Percentiles rank a stretch among this genome's conserved stretches.
Conservation (phyloP, 2,329 filamentous ascomycete genomes). For the Cordyceps cateniannulata region DNA sequence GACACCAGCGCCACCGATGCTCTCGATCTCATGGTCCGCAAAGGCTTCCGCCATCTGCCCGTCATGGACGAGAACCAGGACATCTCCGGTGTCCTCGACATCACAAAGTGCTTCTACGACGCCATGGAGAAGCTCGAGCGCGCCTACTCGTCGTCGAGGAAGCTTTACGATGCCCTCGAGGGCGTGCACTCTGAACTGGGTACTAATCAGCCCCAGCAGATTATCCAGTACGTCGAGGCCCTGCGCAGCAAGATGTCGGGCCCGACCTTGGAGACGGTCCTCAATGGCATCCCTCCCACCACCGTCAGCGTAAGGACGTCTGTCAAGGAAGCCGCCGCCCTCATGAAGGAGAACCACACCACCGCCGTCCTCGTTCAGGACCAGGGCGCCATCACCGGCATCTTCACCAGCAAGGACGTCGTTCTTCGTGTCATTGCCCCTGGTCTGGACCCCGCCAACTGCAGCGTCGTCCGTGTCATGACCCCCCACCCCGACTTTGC, state of each 20-base stretch:
- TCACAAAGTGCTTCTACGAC: constrained; percentile 99
- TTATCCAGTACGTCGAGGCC: constrained; percentile 98
- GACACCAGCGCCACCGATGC: constrained; percentile 81
- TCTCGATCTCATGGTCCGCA: constrained; percentile 17
- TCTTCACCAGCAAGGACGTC: constrained; percentile 99
- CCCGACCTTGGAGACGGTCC: constrained; percentile 87
- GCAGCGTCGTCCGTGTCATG: constrained; percentile 98
- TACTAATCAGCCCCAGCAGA: constrained; percentile 92
- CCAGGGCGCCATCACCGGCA: constrained; percentile 94
- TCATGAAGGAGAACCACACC: constrained; percentile 99
- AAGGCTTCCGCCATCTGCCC: constrained; percentile 82
- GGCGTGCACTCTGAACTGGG: constrained; percentile 96
- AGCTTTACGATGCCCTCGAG: constrained; percentile 94
- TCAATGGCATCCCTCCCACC: constrained; percentile 85
- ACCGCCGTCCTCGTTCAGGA: constrained; percentile 95
- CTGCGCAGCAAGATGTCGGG: constrained; percentile 95
- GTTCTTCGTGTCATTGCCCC: constrained; percentile 96
- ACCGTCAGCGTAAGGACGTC: constrained; percentile 95
- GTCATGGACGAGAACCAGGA: constrained; percentile 99
- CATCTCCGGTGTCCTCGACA: constrained; percentile 95
- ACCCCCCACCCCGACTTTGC: constrained; percentile 98
- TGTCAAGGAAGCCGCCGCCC: constrained; percentile 85
- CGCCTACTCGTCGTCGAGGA: constrained; percentile 95
- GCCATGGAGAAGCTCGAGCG: constrained; percentile 99
- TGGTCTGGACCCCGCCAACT: constrained; percentile 86